Conservation (phyloP, 805 yeast genomes). For the Saturnispora galanensis region DNA sequence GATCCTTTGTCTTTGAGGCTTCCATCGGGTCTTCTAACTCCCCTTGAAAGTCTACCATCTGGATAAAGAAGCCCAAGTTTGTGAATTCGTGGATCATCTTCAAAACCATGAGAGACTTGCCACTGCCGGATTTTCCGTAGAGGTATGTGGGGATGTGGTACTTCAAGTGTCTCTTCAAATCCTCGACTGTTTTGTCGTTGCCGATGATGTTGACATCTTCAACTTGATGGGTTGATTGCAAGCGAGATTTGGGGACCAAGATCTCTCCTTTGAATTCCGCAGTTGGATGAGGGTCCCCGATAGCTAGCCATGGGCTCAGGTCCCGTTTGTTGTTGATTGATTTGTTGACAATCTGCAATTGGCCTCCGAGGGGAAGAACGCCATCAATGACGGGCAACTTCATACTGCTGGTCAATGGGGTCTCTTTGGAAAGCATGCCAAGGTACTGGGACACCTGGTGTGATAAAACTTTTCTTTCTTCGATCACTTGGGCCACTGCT, state of each 20-base stretch:
- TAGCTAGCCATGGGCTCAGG: slow-evolving; percentile 6
- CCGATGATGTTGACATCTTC: slow-evolving; percentile 41
- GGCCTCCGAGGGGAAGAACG: slow-evolving; percentile 49
- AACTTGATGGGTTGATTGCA: slow-evolving; percentile 10
- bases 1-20: slow-evolving; percentile 2
- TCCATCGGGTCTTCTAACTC: background rate
- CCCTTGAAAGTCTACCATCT: slow-evolving; percentile 27
- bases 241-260: slow-evolving; percentile 35
- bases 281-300: slow-evolving; percentile 21
- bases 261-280: slow-evolving; percentile 37
- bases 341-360: slow-evolving; percentile 27
- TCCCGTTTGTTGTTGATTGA: background rate
- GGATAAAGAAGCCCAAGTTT: slow-evolving; percentile 35
- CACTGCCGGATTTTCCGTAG: slow-evolving; percentile 73
- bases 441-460: slow-evolving; percentile 13
- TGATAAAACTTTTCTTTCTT: slow-evolving; percentile 15
- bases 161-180: slow-evolving; percentile 31
- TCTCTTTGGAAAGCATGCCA: background rate
- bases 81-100: slow-evolving; percentile 31
- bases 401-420: slow-evolving; percentile 39
- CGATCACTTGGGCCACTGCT: background rate
- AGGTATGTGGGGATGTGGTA: slow-evolving; percentile 46
- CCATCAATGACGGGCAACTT: slow-evolving; percentile 43
- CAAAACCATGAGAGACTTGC: slow-evolving; percentile 53
- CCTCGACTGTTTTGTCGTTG: slow-evolving; percentile 35